Conservation (phyloP, 2,329 filamentous ascomycete genomes). For the Trichophyton schoenleinii region DNA sequence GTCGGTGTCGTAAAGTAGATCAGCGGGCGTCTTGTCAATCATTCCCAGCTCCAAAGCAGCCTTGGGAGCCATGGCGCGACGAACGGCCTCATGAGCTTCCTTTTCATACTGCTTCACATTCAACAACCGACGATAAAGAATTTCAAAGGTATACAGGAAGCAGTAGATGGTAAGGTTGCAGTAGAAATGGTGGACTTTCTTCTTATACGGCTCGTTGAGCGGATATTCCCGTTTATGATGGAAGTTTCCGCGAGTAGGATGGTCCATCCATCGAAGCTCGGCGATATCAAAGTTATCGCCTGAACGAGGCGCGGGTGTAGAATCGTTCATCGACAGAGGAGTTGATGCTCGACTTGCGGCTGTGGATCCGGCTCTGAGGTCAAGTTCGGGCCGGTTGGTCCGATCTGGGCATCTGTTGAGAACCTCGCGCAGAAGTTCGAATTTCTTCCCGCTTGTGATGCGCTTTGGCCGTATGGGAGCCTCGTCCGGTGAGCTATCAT, state of each 20-base stretch:
- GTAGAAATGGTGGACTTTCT: slow-evolving; percentile 78
- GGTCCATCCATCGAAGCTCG: slow-evolving; percentile 47
- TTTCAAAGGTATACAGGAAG: slow-evolving; percentile 87
- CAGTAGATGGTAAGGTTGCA: slow-evolving; percentile 84
- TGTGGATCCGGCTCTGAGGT: slow-evolving; percentile 63
- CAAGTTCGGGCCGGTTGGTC: slow-evolving; percentile 58
- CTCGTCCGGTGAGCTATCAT: slow-evolving; percentile 61
- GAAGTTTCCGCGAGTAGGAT: slow-evolving; percentile 45
- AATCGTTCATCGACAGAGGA: slow-evolving; percentile 17
- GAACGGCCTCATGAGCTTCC: slow-evolving; percentile 60
- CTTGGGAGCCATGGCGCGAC: slow-evolving; percentile 60
- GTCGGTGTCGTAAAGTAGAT: slow-evolving; percentile 59
- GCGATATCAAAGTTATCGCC: slow-evolving; percentile 29
- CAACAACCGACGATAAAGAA: slow-evolving; percentile 71
- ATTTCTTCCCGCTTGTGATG: slow-evolving; percentile 52
- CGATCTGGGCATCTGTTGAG: slow-evolving; percentile 67
- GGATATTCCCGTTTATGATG: slow-evolving; percentile 49
- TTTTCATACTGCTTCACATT: slow-evolving; percentile 70
- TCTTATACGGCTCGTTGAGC: slow-evolving; percentile 65
- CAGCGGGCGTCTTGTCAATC: slow-evolving; percentile 58
- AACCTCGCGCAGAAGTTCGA: slow-evolving; percentile 67
- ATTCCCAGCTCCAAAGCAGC: slow-evolving; percentile 75
- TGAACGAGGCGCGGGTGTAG: slow-evolving; percentile 30
- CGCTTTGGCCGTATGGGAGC: slow-evolving; percentile 57
- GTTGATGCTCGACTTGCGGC: slow-evolving; percentile 42